Base-by-base conservation (phyloP, 1,284 basidiomycete genomes). In the Sporisorium exsertum region DNA sequence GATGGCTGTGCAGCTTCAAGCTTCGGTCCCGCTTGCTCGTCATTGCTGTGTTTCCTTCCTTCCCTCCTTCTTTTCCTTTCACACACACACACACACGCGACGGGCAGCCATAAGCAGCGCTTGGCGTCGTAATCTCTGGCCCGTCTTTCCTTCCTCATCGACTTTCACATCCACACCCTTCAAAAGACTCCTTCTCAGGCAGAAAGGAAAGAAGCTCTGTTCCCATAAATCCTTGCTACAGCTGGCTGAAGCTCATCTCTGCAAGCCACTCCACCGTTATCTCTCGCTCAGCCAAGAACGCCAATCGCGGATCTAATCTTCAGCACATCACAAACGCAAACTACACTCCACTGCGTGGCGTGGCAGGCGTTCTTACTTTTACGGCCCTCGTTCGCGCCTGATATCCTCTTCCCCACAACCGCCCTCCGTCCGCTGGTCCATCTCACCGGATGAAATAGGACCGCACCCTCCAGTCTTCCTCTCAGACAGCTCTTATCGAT, bases 181-280 rank as follows among this genome's bases (percentile, higher is more conserved):
- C n/a, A 29, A 37, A 29, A 37, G 24, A 16, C n/a, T 62, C 55
- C 54, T 40, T 57, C 55, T 67, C 59, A 46, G 58, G 58, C 26
- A 67, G 65, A 67, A 15, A 37, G 55, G 32, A 47, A 58, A 49
- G 16, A 26, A n/a, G 8, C 40, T 43, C n/a, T 45, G n/a, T 5
- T 10, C 24, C 13, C 54, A 32, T 9, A 8, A 29, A 15, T 15
- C 13, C 35, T 32, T 42, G 29, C 61, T 69, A 55, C 66, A 63
- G 66, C 66, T 32, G 66, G 59, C 55, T 63, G 59, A 58, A 69
- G 60, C 29, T 37, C 5, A 27, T 35, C 22, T 20, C n/a, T 22
- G 33, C 52, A 49, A n/a, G n/a, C 58, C 46, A 50, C 24, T 43
- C 35, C 42, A 46, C 9, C 50, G 9, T 20, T 29, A 43, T 22